phyloP scores from a whole-genome alignment of 2,329 filamentous ascomycete genomes.

The Ophiostoma sp. region DNA sequence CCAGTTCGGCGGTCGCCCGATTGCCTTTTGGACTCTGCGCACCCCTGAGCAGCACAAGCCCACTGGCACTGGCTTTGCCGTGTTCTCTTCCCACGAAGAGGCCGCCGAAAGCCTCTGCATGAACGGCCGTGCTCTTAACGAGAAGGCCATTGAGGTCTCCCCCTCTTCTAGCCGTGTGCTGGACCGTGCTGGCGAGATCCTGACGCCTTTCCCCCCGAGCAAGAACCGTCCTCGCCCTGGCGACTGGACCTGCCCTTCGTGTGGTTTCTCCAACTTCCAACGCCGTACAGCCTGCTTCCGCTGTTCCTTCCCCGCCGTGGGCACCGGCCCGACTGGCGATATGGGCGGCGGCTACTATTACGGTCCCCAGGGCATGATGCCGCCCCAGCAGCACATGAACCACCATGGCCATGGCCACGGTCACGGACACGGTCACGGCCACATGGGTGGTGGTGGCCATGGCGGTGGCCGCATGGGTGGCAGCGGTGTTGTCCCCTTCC shows the following conservation, averaged over 20 bases:
- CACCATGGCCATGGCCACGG: constrained; percentile 48
- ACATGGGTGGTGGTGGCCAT: constrained; percentile 58
- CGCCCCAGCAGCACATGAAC: constrained; percentile 66
- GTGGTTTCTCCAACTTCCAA: constrained; percentile 99
- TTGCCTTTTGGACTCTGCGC: constrained; percentile 97
- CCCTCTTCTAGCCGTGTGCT: constrained; percentile 95
- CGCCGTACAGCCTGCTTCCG: constrained; percentile 97
- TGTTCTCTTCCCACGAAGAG: constrained; percentile 99
- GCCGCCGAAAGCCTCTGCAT: constrained; percentile 97
- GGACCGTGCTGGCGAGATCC: constrained; percentile 89
- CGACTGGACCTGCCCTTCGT: constrained; percentile 98
- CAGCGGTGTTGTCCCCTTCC: constrained; percentile 87
- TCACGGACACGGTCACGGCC: constrained; percentile 44
- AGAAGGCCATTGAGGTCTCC: constrained; percentile 98
- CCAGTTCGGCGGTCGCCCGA: constrained; percentile 93
- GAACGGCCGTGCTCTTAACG: constrained; percentile 96
- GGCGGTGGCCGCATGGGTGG: constrained; percentile 75
- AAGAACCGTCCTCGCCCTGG: constrained; percentile 96
- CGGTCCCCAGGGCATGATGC: constrained; percentile 71
- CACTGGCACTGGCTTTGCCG: constrained; percentile 95
- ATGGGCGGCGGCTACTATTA: constrained; percentile 58
- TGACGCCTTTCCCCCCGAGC: constrained; percentile 95
- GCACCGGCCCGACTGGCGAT: constrained; percentile 65
- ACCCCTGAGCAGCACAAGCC: constrained; percentile 99
- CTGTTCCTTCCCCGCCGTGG: constrained; percentile 96